Base-by-base conservation (phyloP, 2,329 filamentous ascomycete genomes). In the Hypoxylon sp. region DNA sequence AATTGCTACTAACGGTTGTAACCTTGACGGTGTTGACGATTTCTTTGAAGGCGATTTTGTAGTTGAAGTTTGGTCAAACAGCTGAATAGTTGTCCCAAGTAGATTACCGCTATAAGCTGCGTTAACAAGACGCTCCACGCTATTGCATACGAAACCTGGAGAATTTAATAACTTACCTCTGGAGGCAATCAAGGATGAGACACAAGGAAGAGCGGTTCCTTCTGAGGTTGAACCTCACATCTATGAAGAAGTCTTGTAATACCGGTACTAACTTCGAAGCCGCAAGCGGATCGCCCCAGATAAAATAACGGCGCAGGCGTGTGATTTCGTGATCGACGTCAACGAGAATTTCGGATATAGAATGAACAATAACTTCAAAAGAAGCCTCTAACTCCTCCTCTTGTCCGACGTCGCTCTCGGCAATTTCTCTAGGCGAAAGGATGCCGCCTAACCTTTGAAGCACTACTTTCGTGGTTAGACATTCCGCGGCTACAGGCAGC, bases 161-260 rank as follows among this genome's bases (percentile, higher is more conserved):
- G 20, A 13, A n/a, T 17, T 19, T 7, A 17, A 8, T 28, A 10
- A 5, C 59, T 59, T 70, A 71, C 68, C 68, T 69, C 54, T 68
- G 53, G 20, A 69, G 55, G 60, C 69, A 71, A 54, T 71, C 69
- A 19, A 71, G 56, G 28, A 70, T 68, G 22, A 71, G 59, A 15
- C 47, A 65, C n/a, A 71, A 26, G 2, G 69, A 69, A 3, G 69
- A 69, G 8, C 68, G 62, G 48, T 70, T 71, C 49, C 56, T 68
- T 20, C 68, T 55, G 26, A 71, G 43, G 20, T 51, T 51, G 19
- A 58, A 61, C 15, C 52, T 69, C 6, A 63, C 62, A 26, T 69
- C 66, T 41, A 65, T 62, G 28, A 70, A 65, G 15, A 65, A 65
- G 47, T 70, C 68, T 43, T 70, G 67, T 15, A 68, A 46, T 11